Conservation (phyloP, 148 eudicot genomes). For the Rhododendron simsii region DNA sequence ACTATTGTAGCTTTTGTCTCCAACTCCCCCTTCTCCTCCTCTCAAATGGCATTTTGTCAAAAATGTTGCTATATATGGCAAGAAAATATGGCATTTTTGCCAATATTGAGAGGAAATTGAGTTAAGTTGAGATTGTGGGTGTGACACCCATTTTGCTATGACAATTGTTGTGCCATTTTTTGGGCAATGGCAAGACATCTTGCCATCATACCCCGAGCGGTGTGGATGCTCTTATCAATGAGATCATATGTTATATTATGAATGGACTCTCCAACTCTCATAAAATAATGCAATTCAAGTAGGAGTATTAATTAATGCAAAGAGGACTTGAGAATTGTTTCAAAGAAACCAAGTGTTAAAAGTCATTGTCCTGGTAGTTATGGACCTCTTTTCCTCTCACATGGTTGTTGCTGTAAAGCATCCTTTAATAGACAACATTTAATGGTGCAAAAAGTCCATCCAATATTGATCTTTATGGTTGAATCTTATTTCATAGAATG, state of each 20-base stretch:
- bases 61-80: too few relatives aligned
- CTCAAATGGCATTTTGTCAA: too few relatives aligned
- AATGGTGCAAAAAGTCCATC: background rate
- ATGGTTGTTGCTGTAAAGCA: background rate
- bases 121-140: background rate
- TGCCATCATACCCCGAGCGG: too few relatives aligned
- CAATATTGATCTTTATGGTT: background rate
- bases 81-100: too few relatives aligned
- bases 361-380: background rate
- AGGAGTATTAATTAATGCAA: background rate
- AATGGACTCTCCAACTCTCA: background rate
- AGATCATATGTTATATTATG: background rate
- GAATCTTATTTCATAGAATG: background rate
- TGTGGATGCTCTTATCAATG: background rate
- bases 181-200: too few relatives aligned
- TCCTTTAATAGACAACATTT: background rate
- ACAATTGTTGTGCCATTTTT: too few relatives aligned
- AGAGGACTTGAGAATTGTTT: background rate
- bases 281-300: background rate
- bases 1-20: too few relatives aligned
- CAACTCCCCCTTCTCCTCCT: too few relatives aligned
- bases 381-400: background rate
- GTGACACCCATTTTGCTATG: background rate
- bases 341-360: background rate
- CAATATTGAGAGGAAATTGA: background rate